Evolutionary conservation across 164 flowering plant species (phyloP), one percentile per base, ranked within the genome.

Genomic region (Piper longum): DNA sequence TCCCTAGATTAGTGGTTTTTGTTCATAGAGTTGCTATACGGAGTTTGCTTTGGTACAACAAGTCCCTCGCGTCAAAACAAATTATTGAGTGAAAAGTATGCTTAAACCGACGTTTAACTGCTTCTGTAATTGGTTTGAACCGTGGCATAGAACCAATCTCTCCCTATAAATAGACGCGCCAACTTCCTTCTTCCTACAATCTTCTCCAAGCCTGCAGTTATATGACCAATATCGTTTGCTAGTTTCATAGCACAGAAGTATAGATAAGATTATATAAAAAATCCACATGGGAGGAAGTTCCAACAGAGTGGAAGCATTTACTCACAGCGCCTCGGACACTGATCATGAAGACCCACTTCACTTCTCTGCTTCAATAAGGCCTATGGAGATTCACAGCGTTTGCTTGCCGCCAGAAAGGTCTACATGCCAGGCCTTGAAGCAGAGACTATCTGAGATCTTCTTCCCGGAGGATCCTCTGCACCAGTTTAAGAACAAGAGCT

Each of bases 381-480:
- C 70, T n/a, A 3, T 64, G 57, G 79, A 81, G 59, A 64, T 82
- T 16, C 96, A 87, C 75, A 71, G 57, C 39, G 96, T 89, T 39
- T 77, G 82, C 60, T 62, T 86, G 69, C 96, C 96, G 43, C 93
- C 93, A 11, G 59, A 66, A 19, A 76, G 60, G 45, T 78, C 78
- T 61, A 77, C 84, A 16, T 57, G 80, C 16, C 75, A 83, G 66
- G 81, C 83, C 60, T 77, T 89, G n/a, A 76, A 70, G 69, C 84
- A 76, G 56, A 69, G 84, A 54, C 68, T 86, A 4, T 68, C 81
- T 4, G 97, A 93, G 67, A 80, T 87, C 17, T 93, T 93, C 75
- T 88, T 93, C 86, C 92, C 97, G 1, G 98, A 93, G 66, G 89
- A 89, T 48, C 97, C 97, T 7, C 71, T 92, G 9, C 75, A 82